Evolutionary conservation across 768 basidiomycete species (phyloP), one percentile per base, ranked within the genome.

Genomic region (Boletus sp.): DNA sequence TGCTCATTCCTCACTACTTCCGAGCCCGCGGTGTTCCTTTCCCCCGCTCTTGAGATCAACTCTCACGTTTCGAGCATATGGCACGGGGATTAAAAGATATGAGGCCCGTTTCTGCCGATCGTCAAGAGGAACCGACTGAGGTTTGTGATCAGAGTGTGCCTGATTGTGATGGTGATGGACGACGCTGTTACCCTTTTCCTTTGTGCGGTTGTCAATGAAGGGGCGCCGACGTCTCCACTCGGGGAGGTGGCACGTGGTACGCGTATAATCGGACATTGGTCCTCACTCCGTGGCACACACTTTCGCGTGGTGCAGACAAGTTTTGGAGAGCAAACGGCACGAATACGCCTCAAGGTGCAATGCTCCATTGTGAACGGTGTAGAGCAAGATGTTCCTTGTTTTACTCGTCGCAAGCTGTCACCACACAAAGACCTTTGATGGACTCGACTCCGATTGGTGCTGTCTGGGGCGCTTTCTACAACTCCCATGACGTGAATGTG

Each of bases 111-210:
- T 50, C 45, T 29, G 18, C 35, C 36, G 17, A n/a, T 14, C 24
- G 32, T 39, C 51, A 17, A 54, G 17, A 7, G 7, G 33, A 17
- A 52, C 30, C 28, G 17, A 47, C 37, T 37, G 47, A 32, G 11
- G 37, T 32, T 12, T 35, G 20, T 40, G 20, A 42, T 35, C 8
- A 12, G 37, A 37, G 15, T 36, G 46, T 60, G 46, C 50, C 52
- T 66, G 58, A 64, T 67, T 17, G 61, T 36, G 56, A 67, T 58
- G 53, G 62, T 9, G 52, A 64, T 53, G 48, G 54, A 35, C 20
- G 35, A 42, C 7, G 18, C n/a, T n/a, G 18, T 45, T 35, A n/a
- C 32, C 6, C 18, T 48, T 24, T 10, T 35, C 36, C 37, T 50
- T 54, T 44, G 51, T 61, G 44, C 1, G 20, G 64, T 47, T 50